Percentiles rank a stretch among this genome's conserved stretches.
Conservation (phyloP, 345 rosid genomes). For the Acer negundo region DNA sequence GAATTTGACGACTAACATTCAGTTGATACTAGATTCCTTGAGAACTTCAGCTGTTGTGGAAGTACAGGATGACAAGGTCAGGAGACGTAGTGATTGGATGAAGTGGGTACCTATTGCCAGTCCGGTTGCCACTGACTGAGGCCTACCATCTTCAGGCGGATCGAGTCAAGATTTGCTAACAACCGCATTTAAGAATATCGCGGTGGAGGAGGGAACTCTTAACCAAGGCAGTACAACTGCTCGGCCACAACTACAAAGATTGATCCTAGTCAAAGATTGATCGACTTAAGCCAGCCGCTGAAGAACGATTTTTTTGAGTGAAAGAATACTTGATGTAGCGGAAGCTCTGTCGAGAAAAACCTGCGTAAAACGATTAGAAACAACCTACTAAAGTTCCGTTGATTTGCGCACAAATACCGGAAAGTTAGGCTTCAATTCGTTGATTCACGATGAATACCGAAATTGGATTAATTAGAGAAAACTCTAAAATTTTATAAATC, state of each 20-base stretch:
- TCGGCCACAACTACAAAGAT: conserved; percentile 12
- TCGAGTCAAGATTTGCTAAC: conserved; percentile 31
- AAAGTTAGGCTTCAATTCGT: too few species aligned
- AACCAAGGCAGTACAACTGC: conserved; percentile 16
- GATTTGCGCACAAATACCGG: too few species aligned
- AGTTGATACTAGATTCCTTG: conserved; percentile 64
- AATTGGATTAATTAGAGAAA: too few species aligned
- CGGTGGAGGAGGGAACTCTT: conserved; percentile 30
- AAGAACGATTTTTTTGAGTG: conserved; percentile 12
- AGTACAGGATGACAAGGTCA: conserved; percentile 60
- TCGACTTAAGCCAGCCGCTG: neutral
- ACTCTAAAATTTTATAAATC: too few species aligned
- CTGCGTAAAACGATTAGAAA: too few species aligned
- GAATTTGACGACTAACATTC: conserved; percentile 50
- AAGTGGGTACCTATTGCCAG: conserved; percentile 38
- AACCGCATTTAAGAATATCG: conserved; percentile 39
- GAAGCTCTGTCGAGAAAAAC: too few species aligned
- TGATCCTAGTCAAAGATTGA: conserved; percentile 16
- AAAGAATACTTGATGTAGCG: too few species aligned
- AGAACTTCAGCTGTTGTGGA: conserved; percentile 62
- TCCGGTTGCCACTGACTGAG: conserved; percentile 27
- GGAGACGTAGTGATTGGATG: conserved; percentile 61
- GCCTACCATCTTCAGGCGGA: conserved; percentile 21
- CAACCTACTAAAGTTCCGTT: too few species aligned
- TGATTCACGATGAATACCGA: too few species aligned